Conservation (phyloP, 148 eudicot species). For the Vaccinium vitisidaea region DNA sequence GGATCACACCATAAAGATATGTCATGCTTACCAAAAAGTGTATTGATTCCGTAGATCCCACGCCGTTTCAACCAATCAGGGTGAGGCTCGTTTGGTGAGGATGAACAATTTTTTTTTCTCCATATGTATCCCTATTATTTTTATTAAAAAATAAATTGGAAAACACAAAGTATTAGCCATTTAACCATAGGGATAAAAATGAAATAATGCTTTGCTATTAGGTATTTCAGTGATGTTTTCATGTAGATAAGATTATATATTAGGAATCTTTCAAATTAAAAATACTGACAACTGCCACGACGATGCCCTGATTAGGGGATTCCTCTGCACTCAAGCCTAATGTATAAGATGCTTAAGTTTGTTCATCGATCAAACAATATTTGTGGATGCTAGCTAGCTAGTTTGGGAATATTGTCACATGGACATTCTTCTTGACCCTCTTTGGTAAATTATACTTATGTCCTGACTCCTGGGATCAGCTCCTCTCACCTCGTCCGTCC, state of each 20-base stretch:
- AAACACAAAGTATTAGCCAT: too few relatives aligned
- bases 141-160: too few relatives aligned
- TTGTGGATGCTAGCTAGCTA: background rate
- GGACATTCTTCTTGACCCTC: background rate
- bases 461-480: background rate
- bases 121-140: too few relatives aligned
- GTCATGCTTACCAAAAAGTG: too few relatives aligned
- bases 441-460: background rate
- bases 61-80: too few relatives aligned
- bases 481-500: background rate
- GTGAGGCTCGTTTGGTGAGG: too few relatives aligned
- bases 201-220: too few relatives aligned
- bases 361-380: background rate
- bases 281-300: background rate
- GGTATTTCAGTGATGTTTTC: background rate
- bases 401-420: background rate
- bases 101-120: too few relatives aligned
- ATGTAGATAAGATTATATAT: background rate
- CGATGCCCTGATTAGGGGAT: background rate
- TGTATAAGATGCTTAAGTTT: background rate
- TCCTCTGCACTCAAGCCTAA: background rate
- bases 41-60: too few relatives aligned
- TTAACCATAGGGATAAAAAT: too few relatives aligned
- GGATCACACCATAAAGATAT: too few relatives aligned
- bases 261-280: background rate